A percentile compares a stretch with the other conserved stretches of the same genome.
phyloP scores from a whole-genome alignment of 2,329 filamentous ascomycete genomes.

The Fusarium oligoseptatum region DNA sequence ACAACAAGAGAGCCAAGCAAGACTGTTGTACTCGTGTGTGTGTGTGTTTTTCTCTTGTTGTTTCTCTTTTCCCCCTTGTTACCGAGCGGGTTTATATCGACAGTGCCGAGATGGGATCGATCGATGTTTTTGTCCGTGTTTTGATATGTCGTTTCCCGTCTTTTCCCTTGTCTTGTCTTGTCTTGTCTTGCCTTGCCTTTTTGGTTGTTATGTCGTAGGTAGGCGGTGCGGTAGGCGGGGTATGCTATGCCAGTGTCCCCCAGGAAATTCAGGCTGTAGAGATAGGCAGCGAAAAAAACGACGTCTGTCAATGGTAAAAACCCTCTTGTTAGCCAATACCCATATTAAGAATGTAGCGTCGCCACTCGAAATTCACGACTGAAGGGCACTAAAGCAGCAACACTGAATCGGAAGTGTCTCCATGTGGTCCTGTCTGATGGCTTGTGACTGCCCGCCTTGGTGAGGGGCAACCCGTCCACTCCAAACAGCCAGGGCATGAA shows the following conservation, averaged over 20 bases:
- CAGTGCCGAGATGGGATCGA: neutral
- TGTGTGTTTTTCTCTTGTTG: neutral
- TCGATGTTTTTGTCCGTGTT: conserved; percentile 9
- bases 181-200: neutral
- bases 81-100: neutral
- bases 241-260: conserved; percentile 6
- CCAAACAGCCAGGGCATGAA: neutral
- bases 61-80: neutral
- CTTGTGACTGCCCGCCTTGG: conserved; percentile 14
- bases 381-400: conserved; percentile 16
- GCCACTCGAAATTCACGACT: conserved; percentile 15
- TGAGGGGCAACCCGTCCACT: conserved; percentile 25
- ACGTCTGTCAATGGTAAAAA: conserved; percentile 28
- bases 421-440: conserved; percentile 7
- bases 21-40: neutral
- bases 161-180: conserved; percentile 18
- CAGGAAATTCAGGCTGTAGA: neutral
- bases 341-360: conserved; percentile 8
- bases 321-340: conserved; percentile 25
- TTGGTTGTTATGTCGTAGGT: neutral
- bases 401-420: conserved; percentile 30
- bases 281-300: conserved; percentile 11
- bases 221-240: conserved; percentile 25
- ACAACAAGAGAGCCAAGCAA: neutral
- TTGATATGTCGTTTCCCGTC: conserved; percentile 22